phyloP scores from a whole-genome alignment of 805 yeast genomes.

The Isabelozyma heimii region DNA sequence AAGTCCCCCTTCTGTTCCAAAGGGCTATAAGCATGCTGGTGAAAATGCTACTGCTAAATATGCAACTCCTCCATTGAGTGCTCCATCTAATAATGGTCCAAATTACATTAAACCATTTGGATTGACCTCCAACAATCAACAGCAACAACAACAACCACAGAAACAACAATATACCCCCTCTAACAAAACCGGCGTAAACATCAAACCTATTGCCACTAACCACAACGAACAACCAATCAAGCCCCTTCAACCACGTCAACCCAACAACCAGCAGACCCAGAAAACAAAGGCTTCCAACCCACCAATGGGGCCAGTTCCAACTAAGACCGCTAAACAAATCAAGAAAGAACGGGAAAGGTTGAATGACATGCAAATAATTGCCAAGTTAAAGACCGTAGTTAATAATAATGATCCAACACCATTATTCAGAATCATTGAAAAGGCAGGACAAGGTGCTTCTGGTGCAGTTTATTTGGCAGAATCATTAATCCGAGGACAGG shows the following conservation, averaged over 20 bases:
- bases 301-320: constrained; percentile 8
- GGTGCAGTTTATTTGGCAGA: constrained; percentile 92
- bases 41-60: constrained; percentile 23
- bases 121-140: constrained; percentile 16
- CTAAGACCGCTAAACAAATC: constrained; percentile 37
- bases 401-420: constrained; percentile 84
- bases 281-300: constrained; percentile 5
- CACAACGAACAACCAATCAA: constrained; percentile 15
- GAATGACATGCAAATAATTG: constrained; percentile 86
- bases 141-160: constrained; percentile 11
- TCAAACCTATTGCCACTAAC: constrained; percentile 6
- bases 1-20: constrained; percentile 6
- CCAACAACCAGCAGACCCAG: constrained; percentile 1
- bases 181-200: constrained; percentile 4
- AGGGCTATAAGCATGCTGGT: constrained; percentile 24
- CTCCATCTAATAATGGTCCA: constrained; percentile 8
- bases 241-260: constrained; percentile 21
- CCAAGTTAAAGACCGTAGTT: constrained; percentile 78
- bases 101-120: constrained; percentile 18
- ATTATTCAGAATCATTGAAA: constrained; percentile 69
- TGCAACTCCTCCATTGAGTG: constrained; percentile 15
- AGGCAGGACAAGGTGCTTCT: constrained; percentile 97
- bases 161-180: constrained; percentile 3
- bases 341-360: constrained; percentile 45
- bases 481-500: constrained; percentile 44